Conservation (phyloP, 2,329 filamentous ascomycete genomes). For the Beauveria sp. region DNA sequence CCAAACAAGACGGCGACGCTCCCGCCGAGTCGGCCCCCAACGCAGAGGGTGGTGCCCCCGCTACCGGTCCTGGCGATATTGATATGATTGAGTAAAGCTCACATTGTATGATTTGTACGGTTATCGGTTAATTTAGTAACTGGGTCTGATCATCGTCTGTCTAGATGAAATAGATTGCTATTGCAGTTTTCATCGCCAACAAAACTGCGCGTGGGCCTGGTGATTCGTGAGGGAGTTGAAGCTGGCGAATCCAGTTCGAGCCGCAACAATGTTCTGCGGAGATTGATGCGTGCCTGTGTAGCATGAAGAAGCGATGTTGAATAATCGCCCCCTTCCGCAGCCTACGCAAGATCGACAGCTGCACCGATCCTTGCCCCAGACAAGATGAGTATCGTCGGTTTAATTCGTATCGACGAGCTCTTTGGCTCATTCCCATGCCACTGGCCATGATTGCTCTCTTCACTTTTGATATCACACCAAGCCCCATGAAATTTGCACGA, state of each 20-base stretch:
- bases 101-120: not conserved
- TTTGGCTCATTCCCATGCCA: too few species aligned
- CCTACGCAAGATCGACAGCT: too few species aligned
- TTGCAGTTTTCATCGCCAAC: not conserved
- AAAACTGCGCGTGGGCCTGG: not conserved
- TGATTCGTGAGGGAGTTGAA: not conserved
- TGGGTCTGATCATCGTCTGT: not conserved
- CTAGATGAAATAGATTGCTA: not conserved
- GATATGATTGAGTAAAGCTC: constrained; percentile 58
- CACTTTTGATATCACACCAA: too few species aligned
- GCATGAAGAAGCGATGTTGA: not conserved
- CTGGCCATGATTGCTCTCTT: too few species aligned
- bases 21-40: constrained; percentile 26
- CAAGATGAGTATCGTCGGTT: too few species aligned
- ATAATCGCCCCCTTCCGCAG: too few species aligned
- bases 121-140: not conserved
- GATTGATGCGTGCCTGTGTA: too few species aligned
- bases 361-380: too few species aligned
- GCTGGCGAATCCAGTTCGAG: too few species aligned
- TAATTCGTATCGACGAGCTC: too few species aligned
- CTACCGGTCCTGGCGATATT: constrained; percentile 43
- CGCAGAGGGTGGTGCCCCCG: constrained; percentile 20
- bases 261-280: too few species aligned
- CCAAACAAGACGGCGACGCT: constrained; percentile 28
- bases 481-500: too few species aligned